A percentile compares a stretch with the other conserved stretches of the same genome.
Conservation (phyloP, 495 filamentous ascomycete species). For the Tuber magnatum region DNA sequence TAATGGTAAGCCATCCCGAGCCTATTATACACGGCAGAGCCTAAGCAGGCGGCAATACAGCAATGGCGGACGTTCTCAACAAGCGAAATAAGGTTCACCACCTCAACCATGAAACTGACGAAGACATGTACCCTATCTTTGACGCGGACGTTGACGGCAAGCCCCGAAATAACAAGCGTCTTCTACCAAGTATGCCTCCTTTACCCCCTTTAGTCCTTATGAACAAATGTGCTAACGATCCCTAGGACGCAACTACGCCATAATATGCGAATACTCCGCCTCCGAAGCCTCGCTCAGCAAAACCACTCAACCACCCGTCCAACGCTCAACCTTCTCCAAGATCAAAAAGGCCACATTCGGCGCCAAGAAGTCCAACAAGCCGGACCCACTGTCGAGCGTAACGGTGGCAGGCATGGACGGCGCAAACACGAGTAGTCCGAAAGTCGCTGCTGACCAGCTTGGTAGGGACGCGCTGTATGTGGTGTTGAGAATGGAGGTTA, state of each 20-base stretch:
- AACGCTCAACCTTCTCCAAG: constrained; percentile 36
- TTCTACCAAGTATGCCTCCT: constrained; percentile 63
- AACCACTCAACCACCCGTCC: constrained; percentile 12
- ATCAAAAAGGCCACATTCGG: constrained; percentile 26
- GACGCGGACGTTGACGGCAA: constrained; percentile 79
- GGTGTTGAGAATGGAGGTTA: constrained; percentile 77
- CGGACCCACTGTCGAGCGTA: background rate
- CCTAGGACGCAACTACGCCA: constrained; percentile 39
- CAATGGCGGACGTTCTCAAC: constrained; percentile 87
- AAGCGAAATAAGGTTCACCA: constrained; percentile 91
- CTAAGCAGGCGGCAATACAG: constrained; percentile 21
- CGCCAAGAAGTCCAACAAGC: constrained; percentile 12
- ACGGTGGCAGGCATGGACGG: constrained; percentile 16
- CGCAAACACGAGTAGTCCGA: background rate
- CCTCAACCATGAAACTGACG: constrained; percentile 74
- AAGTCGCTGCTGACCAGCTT: constrained; percentile 25
- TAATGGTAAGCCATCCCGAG: constrained; percentile 45
- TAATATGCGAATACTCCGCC: constrained; percentile 23
- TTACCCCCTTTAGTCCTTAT: constrained; percentile 6
- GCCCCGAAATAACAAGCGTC: constrained; percentile 76
- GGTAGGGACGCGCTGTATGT: constrained; percentile 71
- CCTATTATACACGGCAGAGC: background rate
- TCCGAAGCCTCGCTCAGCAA: constrained; percentile 3
- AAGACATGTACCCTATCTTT: constrained; percentile 93
- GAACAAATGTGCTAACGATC: constrained; percentile 30